Base-by-base conservation (phyloP, 2,329 filamentous ascomycete genomes). In the Fusarium succisae region DNA sequence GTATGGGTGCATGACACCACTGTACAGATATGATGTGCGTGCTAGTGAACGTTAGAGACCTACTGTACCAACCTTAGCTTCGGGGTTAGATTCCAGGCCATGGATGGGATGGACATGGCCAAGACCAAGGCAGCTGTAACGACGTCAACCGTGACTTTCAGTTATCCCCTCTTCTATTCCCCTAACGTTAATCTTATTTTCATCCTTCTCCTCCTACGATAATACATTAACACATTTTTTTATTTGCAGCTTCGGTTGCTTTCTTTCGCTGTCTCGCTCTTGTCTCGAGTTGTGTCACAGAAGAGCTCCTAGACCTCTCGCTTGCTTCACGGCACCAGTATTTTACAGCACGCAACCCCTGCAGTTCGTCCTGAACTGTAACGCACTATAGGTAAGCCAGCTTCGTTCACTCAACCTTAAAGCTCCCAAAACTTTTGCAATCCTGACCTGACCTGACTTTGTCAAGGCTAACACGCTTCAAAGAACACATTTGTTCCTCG, bases 241-340 rank as follows among this genome's bases (percentile, higher is more conserved):
- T 18, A 55, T 55, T 59, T 69, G 30, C 32, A 39, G 26, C 56
- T 30, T 48, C 47, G 18, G 51, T 47, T 53, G 48, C 39, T 54
- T 51, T 43, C 35, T 67, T 63, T 37, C 30, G 18, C 63, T 63
- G 74, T 76, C 68, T 78, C 74, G 76, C 60, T 62, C 54, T 59
- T 65, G 76, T 78, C 74, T 78, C 74, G 74, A 65, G 58, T 77
- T 24, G 65, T 66, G 76, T 78, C 73, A 56, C 76, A 78, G 67
- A 67, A 77, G 43, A 66, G 39, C 57, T 69, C 63, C 72, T 50
- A 55, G 32, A 47, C 43, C 61, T 56, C 59, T 73, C 73, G 65
- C 69, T 63, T 64, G 47, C 56, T 63, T 72, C 41, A 65, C 58
- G 50, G 44, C 28, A 60, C 51, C 53, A 55, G 37, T 65, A 47